A percentile compares a stretch with the other conserved stretches of the same genome.
Evolutionary conservation across 1,139 yeast genomes (phyloP).

Genomic region (Lodderomyces parapsilosis): DNA sequence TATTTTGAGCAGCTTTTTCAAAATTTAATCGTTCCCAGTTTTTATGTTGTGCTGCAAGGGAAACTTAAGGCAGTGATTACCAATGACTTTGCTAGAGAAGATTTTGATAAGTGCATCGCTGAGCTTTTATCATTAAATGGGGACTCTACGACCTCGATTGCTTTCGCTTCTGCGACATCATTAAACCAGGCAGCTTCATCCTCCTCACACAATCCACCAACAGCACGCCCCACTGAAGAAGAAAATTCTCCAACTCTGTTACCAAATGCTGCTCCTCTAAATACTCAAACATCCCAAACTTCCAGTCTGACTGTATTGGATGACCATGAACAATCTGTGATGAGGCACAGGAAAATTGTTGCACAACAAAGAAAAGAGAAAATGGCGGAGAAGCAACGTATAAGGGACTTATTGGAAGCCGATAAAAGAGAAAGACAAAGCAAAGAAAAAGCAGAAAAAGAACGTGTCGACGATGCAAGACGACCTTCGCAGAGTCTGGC

Average conservation of each 20-base stretch:
- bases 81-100: constrained; percentile 21
- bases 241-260: not conserved
- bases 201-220: not conserved
- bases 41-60: constrained; percentile 48
- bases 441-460: constrained; percentile 38
- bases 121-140: not conserved
- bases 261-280: not conserved
- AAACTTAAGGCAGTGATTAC: constrained; percentile 43
- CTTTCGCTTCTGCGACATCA: not conserved
- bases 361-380: constrained; percentile 34
- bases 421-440: constrained; percentile 53
- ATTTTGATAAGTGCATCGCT: constrained; percentile 16
- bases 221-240: not conserved
- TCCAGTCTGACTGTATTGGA: not conserved
- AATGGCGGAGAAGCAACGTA: constrained; percentile 52
- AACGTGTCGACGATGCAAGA: not conserved
- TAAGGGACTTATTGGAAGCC: constrained; percentile 46
- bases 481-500: not conserved
- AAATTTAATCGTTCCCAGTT: constrained; percentile 44
- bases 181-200: not conserved
- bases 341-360: constrained; percentile 40
- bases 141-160: not conserved
- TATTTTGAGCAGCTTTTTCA: constrained; percentile 53
- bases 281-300: not conserved
- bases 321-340: constrained; percentile 11